Percentiles rank a stretch among this genome's conserved stretches.
These are phyloP conservation scores for Talaromyces amestolkiae DNA, from an alignment of 2,329 filamentous ascomycete species.

Conservation along the genomic window DNA sequence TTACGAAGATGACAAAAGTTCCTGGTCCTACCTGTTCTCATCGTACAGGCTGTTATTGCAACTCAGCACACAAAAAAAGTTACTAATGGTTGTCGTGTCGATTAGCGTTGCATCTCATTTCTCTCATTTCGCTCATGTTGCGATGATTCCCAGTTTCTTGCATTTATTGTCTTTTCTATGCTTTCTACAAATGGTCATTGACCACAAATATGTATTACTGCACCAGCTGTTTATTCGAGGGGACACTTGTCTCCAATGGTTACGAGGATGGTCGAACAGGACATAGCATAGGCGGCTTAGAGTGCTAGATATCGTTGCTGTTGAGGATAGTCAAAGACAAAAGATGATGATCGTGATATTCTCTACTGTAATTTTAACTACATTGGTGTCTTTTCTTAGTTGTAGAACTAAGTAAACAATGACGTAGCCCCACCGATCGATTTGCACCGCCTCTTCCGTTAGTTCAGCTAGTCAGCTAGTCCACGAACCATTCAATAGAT, in stretches of 20 bases:
- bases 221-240: neutral
- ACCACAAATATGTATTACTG: slow-evolving; percentile 2
- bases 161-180: slow-evolving; percentile 24
- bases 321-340: neutral
- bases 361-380: neutral
- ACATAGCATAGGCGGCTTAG: neutral
- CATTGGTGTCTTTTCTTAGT: neutral
- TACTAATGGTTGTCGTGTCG: slow-evolving; percentile 27
- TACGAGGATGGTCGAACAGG: neutral
- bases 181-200: neutral
- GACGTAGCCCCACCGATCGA: slow-evolving; percentile 1
- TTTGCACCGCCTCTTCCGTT: neutral
- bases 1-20: slow-evolving; percentile 7
- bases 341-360: slow-evolving; percentile 2
- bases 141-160: slow-evolving; percentile 23
- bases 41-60: slow-evolving; percentile 2
- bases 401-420: neutral
- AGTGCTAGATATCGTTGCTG: slow-evolving; percentile 1
- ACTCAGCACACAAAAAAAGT: slow-evolving; percentile 12
- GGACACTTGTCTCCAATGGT: neutral
- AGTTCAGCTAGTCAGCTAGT: neutral
- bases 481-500: neutral
- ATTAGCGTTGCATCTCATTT: slow-evolving; percentile 33
- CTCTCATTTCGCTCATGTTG: slow-evolving; percentile 19
- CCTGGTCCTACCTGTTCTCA: slow-evolving; percentile 4